phyloP scores from a whole-genome alignment of 768 basidiomycete genomes.

The Amanita jacksonii region DNA sequence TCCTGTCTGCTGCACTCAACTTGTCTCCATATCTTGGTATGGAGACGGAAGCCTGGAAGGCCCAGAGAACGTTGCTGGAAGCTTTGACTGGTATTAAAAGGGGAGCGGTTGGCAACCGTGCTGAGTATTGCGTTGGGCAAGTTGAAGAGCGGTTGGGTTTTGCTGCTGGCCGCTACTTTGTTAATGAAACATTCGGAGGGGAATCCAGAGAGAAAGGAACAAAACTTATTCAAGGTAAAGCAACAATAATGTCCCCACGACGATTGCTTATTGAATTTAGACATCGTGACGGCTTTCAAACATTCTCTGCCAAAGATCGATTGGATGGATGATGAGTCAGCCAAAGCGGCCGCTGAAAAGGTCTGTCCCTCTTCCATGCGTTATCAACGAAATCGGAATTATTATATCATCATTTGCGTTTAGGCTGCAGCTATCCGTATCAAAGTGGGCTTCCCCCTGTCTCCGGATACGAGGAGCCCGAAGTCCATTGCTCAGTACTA shows the following conservation, averaged over 20 bases:
- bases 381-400: neutral
- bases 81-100: slow-evolving; percentile 76
- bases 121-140: slow-evolving; percentile 69
- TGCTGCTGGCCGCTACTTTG: slow-evolving; percentile 83
- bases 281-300: slow-evolving; percentile 80
- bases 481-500: slow-evolving; percentile 70
- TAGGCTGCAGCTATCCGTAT: slow-evolving; percentile 75
- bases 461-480: slow-evolving; percentile 71
- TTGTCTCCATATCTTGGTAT: slow-evolving; percentile 66
- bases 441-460: slow-evolving; percentile 90
- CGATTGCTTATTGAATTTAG: slow-evolving; percentile 22
- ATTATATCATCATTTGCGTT: slow-evolving; percentile 8
- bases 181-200: slow-evolving; percentile 71
- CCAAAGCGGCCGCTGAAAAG: slow-evolving; percentile 78
- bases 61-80: slow-evolving; percentile 60
- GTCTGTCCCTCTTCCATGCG: slow-evolving; percentile 24
- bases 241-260: slow-evolving; percentile 9
- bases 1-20: slow-evolving; percentile 61
- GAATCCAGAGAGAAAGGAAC: slow-evolving; percentile 75
- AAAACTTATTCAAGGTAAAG: slow-evolving; percentile 65
- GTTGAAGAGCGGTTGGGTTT: slow-evolving; percentile 79
- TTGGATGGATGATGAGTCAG: slow-evolving; percentile 90
- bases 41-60: slow-evolving; percentile 72
- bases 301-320: slow-evolving; percentile 58
- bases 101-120: slow-evolving; percentile 74